Evolutionary conservation across 1,284 basidiomycete genomes (phyloP).

Genomic region (Grifola frondosa): DNA sequence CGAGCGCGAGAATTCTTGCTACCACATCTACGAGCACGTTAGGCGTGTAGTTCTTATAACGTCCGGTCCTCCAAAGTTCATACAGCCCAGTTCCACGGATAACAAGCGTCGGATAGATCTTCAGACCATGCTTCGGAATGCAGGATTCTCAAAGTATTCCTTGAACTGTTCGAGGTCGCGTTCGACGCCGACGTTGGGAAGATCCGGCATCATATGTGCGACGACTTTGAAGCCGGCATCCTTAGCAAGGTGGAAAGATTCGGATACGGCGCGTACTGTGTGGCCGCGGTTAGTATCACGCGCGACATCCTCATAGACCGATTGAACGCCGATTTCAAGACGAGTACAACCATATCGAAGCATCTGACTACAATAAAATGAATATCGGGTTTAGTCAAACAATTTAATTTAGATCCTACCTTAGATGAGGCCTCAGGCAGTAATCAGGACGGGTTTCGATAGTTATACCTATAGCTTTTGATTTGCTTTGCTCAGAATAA

Average conservation of each 20-base stretch:
- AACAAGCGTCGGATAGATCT: slow-evolving; percentile 98
- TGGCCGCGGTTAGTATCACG: slow-evolving; percentile 98
- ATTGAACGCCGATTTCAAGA: slow-evolving; percentile 98
- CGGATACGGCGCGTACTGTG: slow-evolving; percentile 95
- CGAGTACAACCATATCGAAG: slow-evolving; percentile 98
- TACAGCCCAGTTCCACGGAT: slow-evolving; percentile 98
- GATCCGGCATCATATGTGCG: slow-evolving; percentile 97
- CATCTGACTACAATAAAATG: slow-evolving; percentile 81
- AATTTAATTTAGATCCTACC: slow-evolving; percentile 40
- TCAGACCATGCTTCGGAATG: slow-evolving; percentile 95
- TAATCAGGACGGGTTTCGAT: slow-evolving; percentile 99
- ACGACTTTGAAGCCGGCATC: slow-evolving; percentile 99
- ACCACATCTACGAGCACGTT: slow-evolving; percentile 98
- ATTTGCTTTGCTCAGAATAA: slow-evolving; percentile 95
- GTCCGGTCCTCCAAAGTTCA: slow-evolving; percentile 94
- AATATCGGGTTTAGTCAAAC: slow-evolving; percentile 7
- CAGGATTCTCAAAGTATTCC: slow-evolving; percentile 98
- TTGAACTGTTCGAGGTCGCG: slow-evolving; percentile 99
- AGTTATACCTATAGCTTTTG: slow-evolving; percentile 98
- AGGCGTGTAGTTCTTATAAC: slow-evolving; percentile 99
- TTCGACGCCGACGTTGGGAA: slow-evolving; percentile 97
- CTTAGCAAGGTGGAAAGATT: slow-evolving; percentile 98
- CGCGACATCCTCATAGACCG: slow-evolving; percentile 98
- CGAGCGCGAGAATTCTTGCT: slow-evolving; percentile 92
- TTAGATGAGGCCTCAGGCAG: slow-evolving; percentile 94